Conservation (phyloP, 495 filamentous ascomycete genomes). For the Hypoxylon cercidicola region DNA sequence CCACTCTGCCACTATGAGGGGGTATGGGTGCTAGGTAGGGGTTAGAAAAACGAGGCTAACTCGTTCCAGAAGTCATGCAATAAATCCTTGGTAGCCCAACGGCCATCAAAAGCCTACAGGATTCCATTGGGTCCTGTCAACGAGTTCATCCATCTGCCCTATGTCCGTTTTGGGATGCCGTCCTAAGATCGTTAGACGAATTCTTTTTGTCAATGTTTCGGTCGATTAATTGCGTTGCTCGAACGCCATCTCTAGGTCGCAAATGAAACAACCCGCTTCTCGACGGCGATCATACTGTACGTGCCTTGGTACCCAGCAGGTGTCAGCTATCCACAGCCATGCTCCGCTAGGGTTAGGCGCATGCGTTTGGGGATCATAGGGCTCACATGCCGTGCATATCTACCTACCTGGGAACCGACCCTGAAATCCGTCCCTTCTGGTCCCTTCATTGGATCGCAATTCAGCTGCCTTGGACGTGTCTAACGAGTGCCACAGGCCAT, state of each 20-base stretch:
- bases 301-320: conserved; percentile 11
- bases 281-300: conserved; percentile 26
- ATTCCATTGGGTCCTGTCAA: conserved; percentile 13
- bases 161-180: no score
- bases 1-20: no score
- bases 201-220: conserved; percentile 4
- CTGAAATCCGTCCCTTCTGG: background rate
- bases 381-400: conserved; percentile 42
- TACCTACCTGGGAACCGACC: conserved; percentile 28
- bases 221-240: conserved; percentile 19
- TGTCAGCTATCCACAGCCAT: conserved; percentile 39
- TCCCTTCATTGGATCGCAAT: conserved; percentile 24
- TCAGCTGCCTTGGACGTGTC: conserved; percentile 30
- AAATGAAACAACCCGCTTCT: conserved; percentile 19
- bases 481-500: conserved; percentile 30
- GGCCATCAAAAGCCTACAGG: conserved; percentile 20
- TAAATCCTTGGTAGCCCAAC: conserved; percentile 24
- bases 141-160: conserved; percentile 15
- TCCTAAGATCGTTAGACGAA: background rate
- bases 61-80: conserved; percentile 29
- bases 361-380: conserved; percentile 24
- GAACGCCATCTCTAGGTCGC: conserved; percentile 19
- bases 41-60: conserved; percentile 31
- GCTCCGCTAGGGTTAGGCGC: conserved; percentile 23
- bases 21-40: conserved; percentile 22